Conservation (phyloP, 177 flowering plant genomes). For the Vitis hybrid region DNA sequence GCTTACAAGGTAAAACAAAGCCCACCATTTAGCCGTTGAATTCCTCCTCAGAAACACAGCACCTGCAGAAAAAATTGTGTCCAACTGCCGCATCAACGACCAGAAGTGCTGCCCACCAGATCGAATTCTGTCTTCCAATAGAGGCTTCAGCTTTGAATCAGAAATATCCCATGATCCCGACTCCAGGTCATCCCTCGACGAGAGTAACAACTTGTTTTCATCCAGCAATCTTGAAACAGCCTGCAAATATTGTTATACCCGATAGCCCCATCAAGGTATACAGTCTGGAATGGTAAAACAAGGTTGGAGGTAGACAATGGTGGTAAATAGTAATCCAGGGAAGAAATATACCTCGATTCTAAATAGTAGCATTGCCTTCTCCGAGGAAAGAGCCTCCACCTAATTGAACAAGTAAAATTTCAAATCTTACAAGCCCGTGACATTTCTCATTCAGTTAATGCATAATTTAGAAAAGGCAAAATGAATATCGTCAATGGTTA, state of each 20-base stretch:
- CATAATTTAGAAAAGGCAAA: neutral
- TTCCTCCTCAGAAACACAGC: constrained; percentile 68
- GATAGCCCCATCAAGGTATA: too few relatives aligned
- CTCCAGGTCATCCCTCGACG: constrained; percentile 59
- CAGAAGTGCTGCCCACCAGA: constrained; percentile 64
- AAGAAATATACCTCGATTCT: constrained; percentile 70
- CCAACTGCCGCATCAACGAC: constrained; percentile 69
- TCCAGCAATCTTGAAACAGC: constrained; percentile 74
- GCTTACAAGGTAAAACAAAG: constrained; percentile 66
- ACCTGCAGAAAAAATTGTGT: constrained; percentile 69
- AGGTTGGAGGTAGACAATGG: neutral
- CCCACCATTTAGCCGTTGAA: constrained; percentile 59
- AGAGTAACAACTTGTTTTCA: constrained; percentile 50
- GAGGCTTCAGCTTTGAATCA: constrained; percentile 45
- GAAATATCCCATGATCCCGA: constrained; percentile 51
- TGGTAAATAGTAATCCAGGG: neutral
- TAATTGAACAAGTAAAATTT: constrained; percentile 27
- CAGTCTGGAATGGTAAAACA: neutral
- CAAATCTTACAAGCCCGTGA: neutral
- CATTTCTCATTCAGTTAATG: neutral
- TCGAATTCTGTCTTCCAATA: constrained; percentile 49
- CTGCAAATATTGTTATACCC: constrained; percentile 33
- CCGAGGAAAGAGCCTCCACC: constrained; percentile 90
- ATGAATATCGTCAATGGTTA: too few relatives aligned
- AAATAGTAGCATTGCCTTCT: constrained; percentile 72